Evolutionary conservation across 495 filamentous ascomycete genomes (phyloP).

Genomic region (Penicillium daleae): DNA sequence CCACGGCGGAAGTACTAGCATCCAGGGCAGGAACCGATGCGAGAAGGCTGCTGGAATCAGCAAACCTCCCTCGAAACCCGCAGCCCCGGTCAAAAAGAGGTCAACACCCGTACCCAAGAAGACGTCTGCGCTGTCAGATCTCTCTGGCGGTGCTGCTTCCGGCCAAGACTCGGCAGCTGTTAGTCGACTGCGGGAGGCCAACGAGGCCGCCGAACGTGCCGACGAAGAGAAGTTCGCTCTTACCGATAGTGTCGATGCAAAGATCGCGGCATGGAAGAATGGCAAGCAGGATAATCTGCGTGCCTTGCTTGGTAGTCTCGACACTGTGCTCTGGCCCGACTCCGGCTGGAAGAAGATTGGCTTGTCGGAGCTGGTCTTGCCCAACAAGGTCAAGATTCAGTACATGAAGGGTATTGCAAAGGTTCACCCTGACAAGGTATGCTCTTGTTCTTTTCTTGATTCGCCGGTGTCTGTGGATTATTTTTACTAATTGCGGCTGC

Average conservation of each 20-base stretch:
- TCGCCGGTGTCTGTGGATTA: background rate
- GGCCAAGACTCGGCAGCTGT: slow-evolving; percentile 62
- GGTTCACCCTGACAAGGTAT: slow-evolving; percentile 97
- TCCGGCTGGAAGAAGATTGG: slow-evolving; percentile 97
- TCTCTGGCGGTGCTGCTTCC: slow-evolving; percentile 34
- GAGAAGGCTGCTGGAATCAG: slow-evolving; percentile 74
- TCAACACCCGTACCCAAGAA: slow-evolving; percentile 42
- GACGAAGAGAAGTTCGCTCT: slow-evolving; percentile 94
- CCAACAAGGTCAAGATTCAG: slow-evolving; percentile 90
- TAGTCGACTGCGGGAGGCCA: slow-evolving; percentile 74
- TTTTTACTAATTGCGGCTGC: slow-evolving; percentile 8
- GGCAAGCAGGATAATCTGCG: slow-evolving; percentile 92
- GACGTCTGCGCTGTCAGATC: slow-evolving; percentile 53
- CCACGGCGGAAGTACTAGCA: slow-evolving; percentile 78
- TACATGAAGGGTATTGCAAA: slow-evolving; percentile 99
- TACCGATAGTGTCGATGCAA: slow-evolving; percentile 78
- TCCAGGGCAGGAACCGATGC: slow-evolving; percentile 86
- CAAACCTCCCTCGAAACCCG: slow-evolving; percentile 50
- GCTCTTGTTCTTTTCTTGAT: slow-evolving; percentile 30
- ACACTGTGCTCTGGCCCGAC: slow-evolving; percentile 87
- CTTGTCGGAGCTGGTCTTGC: slow-evolving; percentile 86
- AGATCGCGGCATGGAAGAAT: slow-evolving; percentile 76
- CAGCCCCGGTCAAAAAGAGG: slow-evolving; percentile 42
- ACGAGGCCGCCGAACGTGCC: slow-evolving; percentile 77
- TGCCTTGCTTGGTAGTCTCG: slow-evolving; percentile 84